Percentiles rank a stretch among this genome's conserved stretches.
These are phyloP conservation scores for Talaromyces borbonicus DNA, from an alignment of 495 filamentous ascomycete genomes.

Conservation along the genomic window DNA sequence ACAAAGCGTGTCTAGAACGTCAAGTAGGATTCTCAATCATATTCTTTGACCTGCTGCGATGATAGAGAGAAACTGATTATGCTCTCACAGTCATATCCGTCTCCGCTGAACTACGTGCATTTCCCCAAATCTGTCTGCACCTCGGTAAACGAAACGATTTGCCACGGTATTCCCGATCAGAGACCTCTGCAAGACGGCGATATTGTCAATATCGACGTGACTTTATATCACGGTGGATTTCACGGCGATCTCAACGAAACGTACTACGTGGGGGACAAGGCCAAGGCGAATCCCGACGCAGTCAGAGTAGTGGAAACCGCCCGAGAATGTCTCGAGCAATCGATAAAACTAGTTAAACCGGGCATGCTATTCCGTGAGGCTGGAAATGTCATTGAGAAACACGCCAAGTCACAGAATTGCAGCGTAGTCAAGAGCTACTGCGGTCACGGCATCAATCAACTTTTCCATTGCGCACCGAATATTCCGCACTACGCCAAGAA, in stretches of 20 bases:
- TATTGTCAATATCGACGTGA: constrained; percentile 84
- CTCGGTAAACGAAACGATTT: constrained; percentile 92
- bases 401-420: constrained; percentile 67
- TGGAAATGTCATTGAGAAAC: constrained; percentile 76
- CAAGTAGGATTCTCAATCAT: constrained; percentile 59
- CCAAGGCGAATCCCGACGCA: constrained; percentile 61
- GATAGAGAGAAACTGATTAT: constrained; percentile 11
- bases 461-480: constrained; percentile 80
- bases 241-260: constrained; percentile 89
- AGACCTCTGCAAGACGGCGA: constrained; percentile 72
- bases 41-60: too few relatives aligned
- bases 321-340: constrained; percentile 70
- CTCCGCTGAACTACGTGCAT: constrained; percentile 87
- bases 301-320: constrained; percentile 81
- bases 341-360: constrained; percentile 77
- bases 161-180: constrained; percentile 83
- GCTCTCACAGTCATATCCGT: constrained; percentile 78
- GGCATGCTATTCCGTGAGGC: constrained; percentile 79
- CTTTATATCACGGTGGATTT: constrained; percentile 77
- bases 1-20: constrained; percentile 90
- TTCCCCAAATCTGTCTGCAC: constrained; percentile 99
- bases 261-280: constrained; percentile 77
- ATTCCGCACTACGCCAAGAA: constrained; percentile 86
- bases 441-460: constrained; percentile 75
- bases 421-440: constrained; percentile 85